Evolutionary conservation across 2,329 filamentous ascomycete species (phyloP).

Genomic region (Trichophyton rubrum): DNA sequence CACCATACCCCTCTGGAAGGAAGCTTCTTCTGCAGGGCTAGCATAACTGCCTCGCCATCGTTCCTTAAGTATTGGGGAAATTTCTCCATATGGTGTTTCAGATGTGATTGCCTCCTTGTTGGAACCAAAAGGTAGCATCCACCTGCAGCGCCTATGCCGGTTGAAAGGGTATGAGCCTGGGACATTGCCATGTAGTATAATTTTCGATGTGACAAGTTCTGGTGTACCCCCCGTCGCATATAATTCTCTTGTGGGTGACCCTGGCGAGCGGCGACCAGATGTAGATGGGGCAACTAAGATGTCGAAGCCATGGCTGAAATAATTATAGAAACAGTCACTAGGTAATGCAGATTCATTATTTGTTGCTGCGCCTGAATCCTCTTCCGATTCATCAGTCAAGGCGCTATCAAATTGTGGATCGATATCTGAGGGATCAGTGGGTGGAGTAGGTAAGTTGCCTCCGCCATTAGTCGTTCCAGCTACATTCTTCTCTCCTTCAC

Average conservation of each 20-base stretch:
- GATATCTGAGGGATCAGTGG: conserved; percentile 43
- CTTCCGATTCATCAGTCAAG: conserved; percentile 54
- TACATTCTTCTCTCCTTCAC: conserved; percentile 21
- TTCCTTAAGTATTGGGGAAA: conserved; percentile 55
- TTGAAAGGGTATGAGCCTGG: conserved; percentile 97
- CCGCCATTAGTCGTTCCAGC: not conserved
- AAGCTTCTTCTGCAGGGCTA: conserved; percentile 41
- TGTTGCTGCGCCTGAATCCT: conserved; percentile 42
- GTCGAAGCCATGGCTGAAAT: conserved; percentile 92
- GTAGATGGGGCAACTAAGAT: conserved; percentile 64
- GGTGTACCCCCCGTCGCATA: conserved; percentile 35
- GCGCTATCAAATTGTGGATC: conserved; percentile 64
- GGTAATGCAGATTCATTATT: conserved; percentile 48
- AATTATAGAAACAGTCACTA: conserved; percentile 76
- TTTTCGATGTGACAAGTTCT: conserved; percentile 71
- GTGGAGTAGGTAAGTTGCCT: conserved; percentile 18
- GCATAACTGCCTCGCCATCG: conserved; percentile 58
- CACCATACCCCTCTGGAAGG: conserved; percentile 57
- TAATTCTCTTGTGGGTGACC: conserved; percentile 22
- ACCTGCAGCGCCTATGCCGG: conserved; percentile 76
- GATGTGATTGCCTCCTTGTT: conserved; percentile 47
- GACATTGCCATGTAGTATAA: conserved; percentile 89
- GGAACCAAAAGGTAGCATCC: conserved; percentile 52
- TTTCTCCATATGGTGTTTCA: conserved; percentile 63
- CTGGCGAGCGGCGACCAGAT: conserved; percentile 52